Base-by-base conservation (phyloP, 2,329 filamentous ascomycete genomes). In the Stagonosporopsis cucurbitacearum region DNA sequence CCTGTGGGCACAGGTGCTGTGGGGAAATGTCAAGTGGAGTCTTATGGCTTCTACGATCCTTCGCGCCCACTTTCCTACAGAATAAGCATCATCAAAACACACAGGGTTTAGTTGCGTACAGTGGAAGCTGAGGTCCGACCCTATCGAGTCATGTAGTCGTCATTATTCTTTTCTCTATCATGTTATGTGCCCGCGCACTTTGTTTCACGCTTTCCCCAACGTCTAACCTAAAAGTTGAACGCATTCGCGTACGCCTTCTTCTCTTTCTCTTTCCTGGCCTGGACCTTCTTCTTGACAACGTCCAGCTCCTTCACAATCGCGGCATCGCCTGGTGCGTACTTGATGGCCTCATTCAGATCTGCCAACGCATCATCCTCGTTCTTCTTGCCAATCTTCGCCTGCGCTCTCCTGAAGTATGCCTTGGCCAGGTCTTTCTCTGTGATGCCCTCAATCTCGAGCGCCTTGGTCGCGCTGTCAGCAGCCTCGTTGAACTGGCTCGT, bases 161-260 rank as follows among this genome's bases (percentile, higher is more conserved):
- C 17, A 9, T 20, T 37, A 37, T 19, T 9, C 2, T 11, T 37
- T 7, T 12, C 6, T 40, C 12, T n/a, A 40, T 15, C 8, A 15
- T 23, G 9, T 20, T 20, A 4, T 12, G 17, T 19, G 17, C 35
- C 5, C 9, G 4, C 2, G 35, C 3, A 19, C 35, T 37, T 40
- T 40, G 7, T 8, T 4, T 13, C n/a, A 13, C 15, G 9, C 28
- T 7, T 33, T 13, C 6, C 33, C 41, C 15, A 15, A 7, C 30
- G 30, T n/a, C 30, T 32, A 26, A 20, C 33, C 58, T 57, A 57
- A 53, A 75, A 75, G 59, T 75, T 69, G 73, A 98, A 98, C 78
- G 96, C 95, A 80, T 96, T 98, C 80, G 89, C 90, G 75, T 94
- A 96, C 6, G 88, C 89, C 66, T 90, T 91, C 85, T 93, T 96